Base-by-base conservation (phyloP, 441 rosid genomes). In the Omphalea diandra region DNA sequence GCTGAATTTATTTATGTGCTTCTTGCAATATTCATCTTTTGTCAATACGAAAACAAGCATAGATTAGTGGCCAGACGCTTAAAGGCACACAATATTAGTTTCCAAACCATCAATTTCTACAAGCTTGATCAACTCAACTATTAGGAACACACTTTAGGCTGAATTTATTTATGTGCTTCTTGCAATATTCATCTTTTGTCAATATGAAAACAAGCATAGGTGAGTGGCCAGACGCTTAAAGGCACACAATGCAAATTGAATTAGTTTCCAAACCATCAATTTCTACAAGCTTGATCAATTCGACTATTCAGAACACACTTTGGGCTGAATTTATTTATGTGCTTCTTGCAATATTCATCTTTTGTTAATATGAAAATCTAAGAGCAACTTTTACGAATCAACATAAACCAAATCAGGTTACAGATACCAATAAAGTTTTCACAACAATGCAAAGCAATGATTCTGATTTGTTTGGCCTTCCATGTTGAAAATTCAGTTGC, bases 361-460 rank as follows among this genome's bases (percentile, higher is more conserved):
- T n/a, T n/a, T n/a, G n/a, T n/a, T n/a, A n/a, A n/a, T n/a, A 75
- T 15, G 56, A 44, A 36, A 60, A 70, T 49, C 63, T 58, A 41
- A 7, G 15, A 35, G 27, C 44, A 70, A 49, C 29, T 73, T 27
- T 66, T 66, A 22, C 40, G 12, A 59, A 46, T 47, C 5, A 27
- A 66, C 58, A 75, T 35, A 55, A 73, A 63, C 12, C 12, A 31
- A 65, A 75, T 52, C 12, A 1, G 22, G 18, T 14, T 43, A 31
- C 10, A 44, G 15, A 1, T 41, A 15, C 6, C 7, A 20, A 50
- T 2, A 72, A 27, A 18, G 46, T 56, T 35, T 32, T 50, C 49
- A 40, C 33, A 54, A 15, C 17, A 29, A 50, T 20, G 17, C 17
- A 10, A 54, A 27, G 32, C 36, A 29, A 29, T 68, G 31, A 3